Evolutionary conservation across 2,329 filamentous ascomycete genomes (phyloP).

Genomic region (Rosellinia necatrix): DNA sequence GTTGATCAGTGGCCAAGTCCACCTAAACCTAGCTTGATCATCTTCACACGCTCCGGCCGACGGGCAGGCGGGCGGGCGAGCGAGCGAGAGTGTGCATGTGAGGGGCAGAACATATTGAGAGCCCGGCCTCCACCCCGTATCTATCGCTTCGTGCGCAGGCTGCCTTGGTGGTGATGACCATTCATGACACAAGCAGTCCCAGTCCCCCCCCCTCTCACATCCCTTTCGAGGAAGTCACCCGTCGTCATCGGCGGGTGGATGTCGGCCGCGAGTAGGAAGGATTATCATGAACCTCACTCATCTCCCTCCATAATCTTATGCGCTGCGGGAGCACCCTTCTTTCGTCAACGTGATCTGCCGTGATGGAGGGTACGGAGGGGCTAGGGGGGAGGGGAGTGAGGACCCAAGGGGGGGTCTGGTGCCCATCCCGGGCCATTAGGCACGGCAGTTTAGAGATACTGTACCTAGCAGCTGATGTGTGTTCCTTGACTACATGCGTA

Average conservation of each 20-base stretch:
- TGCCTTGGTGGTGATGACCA: slow-evolving; percentile 19
- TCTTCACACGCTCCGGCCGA: slow-evolving; percentile 12
- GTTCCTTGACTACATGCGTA: no score
- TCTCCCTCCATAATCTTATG: slow-evolving; percentile 22
- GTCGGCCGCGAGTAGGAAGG: slow-evolving; percentile 21
- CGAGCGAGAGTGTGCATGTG: slow-evolving; percentile 12
- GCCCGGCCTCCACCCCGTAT: slow-evolving; percentile 20
- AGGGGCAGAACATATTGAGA: slow-evolving; percentile 9
- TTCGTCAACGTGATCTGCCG: slow-evolving; percentile 34
- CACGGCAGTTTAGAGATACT: slow-evolving; percentile 23
- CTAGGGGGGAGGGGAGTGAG: slow-evolving; percentile 20
- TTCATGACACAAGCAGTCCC: slow-evolving; percentile 13
- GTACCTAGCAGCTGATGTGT: slow-evolving; percentile 26
- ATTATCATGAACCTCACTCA: slow-evolving; percentile 23
- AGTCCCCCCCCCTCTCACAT: neutral
- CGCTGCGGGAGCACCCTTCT: slow-evolving; percentile 33
- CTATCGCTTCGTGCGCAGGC: slow-evolving; percentile 18
- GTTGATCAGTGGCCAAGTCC: slow-evolving; percentile 16
- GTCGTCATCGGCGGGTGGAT: slow-evolving; percentile 22
- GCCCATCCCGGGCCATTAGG: slow-evolving; percentile 21
- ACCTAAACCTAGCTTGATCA: neutral
- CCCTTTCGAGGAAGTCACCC: slow-evolving; percentile 21
- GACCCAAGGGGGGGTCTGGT: slow-evolving; percentile 23
- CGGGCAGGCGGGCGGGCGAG: no score
- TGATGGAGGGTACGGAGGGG: slow-evolving; percentile 28